These are phyloP conservation scores for Colletotrichum gloeosporioides DNA, from an alignment of 2,329 filamentous ascomycete species.

Conservation along the genomic window DNA sequence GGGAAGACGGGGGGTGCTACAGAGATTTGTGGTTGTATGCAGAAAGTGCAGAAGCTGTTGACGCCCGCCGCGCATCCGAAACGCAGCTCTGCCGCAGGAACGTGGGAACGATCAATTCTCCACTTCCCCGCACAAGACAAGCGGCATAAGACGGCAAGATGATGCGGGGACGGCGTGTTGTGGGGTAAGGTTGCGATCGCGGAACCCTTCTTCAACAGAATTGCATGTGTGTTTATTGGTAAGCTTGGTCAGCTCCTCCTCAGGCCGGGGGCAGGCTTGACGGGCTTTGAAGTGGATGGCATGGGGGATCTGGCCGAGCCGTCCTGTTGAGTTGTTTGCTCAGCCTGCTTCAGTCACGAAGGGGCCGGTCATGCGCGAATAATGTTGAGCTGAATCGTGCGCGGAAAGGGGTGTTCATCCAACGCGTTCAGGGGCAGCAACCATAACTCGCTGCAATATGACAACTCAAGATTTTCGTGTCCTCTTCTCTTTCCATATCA, in stretches of 20 bases:
- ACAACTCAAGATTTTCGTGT: neutral
- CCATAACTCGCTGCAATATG: neutral
- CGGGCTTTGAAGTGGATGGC: neutral
- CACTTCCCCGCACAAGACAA: conserved; percentile 13
- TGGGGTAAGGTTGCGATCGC: neutral
- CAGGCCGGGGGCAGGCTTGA: neutral
- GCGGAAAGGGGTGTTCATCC: neutral
- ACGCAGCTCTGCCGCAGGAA: conserved; percentile 8
- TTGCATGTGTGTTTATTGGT: neutral
- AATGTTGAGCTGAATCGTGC: neutral
- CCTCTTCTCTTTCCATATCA: neutral
- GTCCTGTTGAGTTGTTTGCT: neutral
- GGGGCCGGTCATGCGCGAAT: neutral
- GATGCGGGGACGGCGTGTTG: conserved; percentile 7
- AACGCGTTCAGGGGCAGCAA: neutral
- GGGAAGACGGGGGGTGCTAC: neutral
- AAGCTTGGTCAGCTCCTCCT: neutral
- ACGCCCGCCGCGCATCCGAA: conserved; percentile 1
- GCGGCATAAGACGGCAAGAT: neutral
- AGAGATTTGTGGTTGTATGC: neutral
- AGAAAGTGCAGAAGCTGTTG: neutral
- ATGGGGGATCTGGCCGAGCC: neutral
- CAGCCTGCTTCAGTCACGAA: neutral
- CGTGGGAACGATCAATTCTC: conserved; percentile 3
- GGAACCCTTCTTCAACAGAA: neutral